phyloP scores from a whole-genome alignment of 257 asterid species.

The Penstemon barbatus region DNA sequence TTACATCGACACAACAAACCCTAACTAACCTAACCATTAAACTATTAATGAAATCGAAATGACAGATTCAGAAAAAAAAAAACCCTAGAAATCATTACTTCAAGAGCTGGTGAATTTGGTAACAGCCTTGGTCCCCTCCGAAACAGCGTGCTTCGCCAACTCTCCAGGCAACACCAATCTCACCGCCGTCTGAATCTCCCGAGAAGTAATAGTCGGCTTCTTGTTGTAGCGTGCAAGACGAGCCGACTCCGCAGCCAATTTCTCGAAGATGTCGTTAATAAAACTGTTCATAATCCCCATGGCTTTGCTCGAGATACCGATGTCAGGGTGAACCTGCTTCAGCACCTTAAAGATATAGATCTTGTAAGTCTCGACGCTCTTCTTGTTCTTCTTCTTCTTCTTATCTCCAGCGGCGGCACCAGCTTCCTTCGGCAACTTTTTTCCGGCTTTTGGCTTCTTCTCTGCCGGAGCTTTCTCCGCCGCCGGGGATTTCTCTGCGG shows the following conservation, averaged over 20 bases:
- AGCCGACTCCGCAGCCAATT: slow-evolving; percentile 58
- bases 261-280: slow-evolving; percentile 72
- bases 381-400: slow-evolving; percentile 59
- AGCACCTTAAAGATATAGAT: slow-evolving; percentile 77
- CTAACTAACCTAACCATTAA: neutral
- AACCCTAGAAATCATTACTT: slow-evolving; percentile 9
- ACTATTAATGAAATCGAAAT: slow-evolving; percentile 1
- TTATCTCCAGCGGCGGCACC: slow-evolving; percentile 48
- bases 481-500: slow-evolving; percentile 58
- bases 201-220: slow-evolving; percentile 74
- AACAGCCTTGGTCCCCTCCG: slow-evolving; percentile 76
- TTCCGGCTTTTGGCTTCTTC: slow-evolving; percentile 70
- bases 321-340: slow-evolving; percentile 75
- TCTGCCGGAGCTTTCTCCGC: slow-evolving; percentile 66
- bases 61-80: neutral
- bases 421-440: slow-evolving; percentile 66
- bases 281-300: slow-evolving; percentile 86
- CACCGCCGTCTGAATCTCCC: slow-evolving; percentile 75
- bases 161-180: slow-evolving; percentile 72
- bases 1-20: neutral
- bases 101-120: slow-evolving; percentile 74
- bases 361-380: slow-evolving; percentile 66
- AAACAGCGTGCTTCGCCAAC: slow-evolving; percentile 68
- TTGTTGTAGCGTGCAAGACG: slow-evolving; percentile 61
- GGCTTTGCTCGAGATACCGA: slow-evolving; percentile 77